Evolutionary conservation across 2,329 filamentous ascomycete genomes (phyloP).

Genomic region (Calycina marina): DNA sequence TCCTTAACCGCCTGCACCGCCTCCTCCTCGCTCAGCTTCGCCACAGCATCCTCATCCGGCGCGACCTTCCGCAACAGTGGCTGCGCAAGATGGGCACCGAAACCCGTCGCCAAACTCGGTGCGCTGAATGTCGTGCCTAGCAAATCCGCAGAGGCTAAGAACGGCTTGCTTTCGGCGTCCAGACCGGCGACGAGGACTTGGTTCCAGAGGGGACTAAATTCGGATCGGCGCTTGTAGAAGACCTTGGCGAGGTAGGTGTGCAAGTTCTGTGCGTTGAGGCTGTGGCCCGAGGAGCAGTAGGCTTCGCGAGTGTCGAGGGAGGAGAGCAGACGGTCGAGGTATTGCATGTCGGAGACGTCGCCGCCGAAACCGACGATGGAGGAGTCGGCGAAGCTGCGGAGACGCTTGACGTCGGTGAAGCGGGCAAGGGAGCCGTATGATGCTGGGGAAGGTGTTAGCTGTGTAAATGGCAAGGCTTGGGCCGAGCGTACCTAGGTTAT

Average conservation of each 20-base stretch:
- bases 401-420: constrained; percentile 92
- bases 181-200: constrained; percentile 82
- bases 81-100: constrained; percentile 82
- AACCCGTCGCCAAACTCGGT: constrained; percentile 84
- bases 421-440: constrained; percentile 95
- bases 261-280: constrained; percentile 80
- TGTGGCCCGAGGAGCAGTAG: constrained; percentile 42
- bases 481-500: constrained; percentile 64
- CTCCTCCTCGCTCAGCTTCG: constrained; percentile 58
- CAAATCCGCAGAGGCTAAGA: constrained; percentile 82
- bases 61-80: constrained; percentile 76
- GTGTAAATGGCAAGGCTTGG: constrained; percentile 1
- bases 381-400: constrained; percentile 73
- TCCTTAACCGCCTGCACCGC: constrained; percentile 73
- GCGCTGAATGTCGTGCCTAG: constrained; percentile 83
- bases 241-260: constrained; percentile 95
- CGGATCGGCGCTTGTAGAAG: constrained; percentile 84
- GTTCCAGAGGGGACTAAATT: constrained; percentile 98
- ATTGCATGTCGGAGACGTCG: constrained; percentile 98
- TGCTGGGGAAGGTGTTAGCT: constrained; percentile 37
- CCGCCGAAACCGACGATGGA: constrained; percentile 88
- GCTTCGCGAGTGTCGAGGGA: constrained; percentile 80
- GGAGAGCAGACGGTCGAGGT: constrained; percentile 80
- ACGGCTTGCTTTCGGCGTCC: constrained; percentile 65
- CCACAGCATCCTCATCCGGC: constrained; percentile 67